Base-by-base conservation (phyloP, 768 basidiomycete species). In the Sarcodon aspratus region DNA sequence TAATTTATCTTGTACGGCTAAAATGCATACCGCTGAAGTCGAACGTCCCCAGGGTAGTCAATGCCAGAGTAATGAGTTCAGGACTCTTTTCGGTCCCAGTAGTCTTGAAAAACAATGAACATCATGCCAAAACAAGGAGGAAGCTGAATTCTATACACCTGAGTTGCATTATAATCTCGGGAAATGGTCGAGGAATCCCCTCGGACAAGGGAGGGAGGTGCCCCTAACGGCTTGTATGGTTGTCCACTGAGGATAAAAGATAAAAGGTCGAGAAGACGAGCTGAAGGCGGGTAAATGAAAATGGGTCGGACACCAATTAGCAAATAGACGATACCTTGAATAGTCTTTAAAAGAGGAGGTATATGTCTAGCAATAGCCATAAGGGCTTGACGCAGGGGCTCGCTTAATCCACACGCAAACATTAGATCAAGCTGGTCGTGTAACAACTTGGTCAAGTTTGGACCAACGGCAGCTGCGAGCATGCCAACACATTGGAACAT, bases 401-500 rank as follows among this genome's bases (percentile, higher is more conserved):
- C 92, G 59, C 88, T 94, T 52, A 99, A 66, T 3, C 93, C 95
- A 60, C 86, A 95, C 0, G 82, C 85, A 60, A 98, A 87, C 88
- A 99, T 98, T 37, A 96, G 70, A 62, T 98, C 94, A 33, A 99
- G 78, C 55, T 97, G 87, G 59, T 98, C 96, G 64, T 97, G 96
- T 50, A 99, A 73, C 43, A 95, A 74, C 60, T 95, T 93, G 0
- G 96, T 98, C 44, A 99, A 70, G 63, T 93, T 95, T 3, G 93
- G 93, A 0, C 96, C 96, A 33, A 99, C 93, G 9, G 96, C 90
- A 1, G 82, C 79, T 1, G 94, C 91, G 38, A 99, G 71, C 92
- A 97, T 95, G 35, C 91, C 91, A 51, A 99, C 78, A 65, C 96
- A 98, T 72, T 97, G 90, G 61, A 99, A 98, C 50, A 98, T 92